Evolutionary conservation across 2,329 filamentous ascomycete genomes (phyloP).

Genomic region (Erysiphe pulchra): DNA sequence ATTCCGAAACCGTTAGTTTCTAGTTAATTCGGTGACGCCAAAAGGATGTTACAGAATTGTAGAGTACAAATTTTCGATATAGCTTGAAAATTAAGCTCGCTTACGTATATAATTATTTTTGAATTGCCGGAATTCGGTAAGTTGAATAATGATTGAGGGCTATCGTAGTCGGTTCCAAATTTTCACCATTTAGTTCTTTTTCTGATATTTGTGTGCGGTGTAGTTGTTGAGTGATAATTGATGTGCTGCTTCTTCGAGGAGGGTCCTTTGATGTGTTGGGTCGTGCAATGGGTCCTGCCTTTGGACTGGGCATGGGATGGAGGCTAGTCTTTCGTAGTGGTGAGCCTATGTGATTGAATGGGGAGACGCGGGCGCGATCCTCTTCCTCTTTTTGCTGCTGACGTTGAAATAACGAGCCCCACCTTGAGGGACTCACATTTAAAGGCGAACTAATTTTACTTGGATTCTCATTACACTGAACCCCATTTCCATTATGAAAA

Average conservation of each 20-base stretch:
- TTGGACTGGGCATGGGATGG: conserved; percentile 22
- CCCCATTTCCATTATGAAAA: conserved; percentile 17
- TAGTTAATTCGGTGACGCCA: too few species aligned
- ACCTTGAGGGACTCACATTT: conserved; percentile 31
- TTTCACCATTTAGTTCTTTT: conserved; percentile 19
- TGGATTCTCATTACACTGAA: conserved; percentile 18
- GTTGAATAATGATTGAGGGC: too few species aligned
- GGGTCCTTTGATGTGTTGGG: conserved; percentile 10
- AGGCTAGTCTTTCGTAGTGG: conserved; percentile 37
- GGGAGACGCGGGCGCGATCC: conserved; percentile 21
- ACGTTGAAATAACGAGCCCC: conserved; percentile 33
- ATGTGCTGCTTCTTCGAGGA: conserved; percentile 20
- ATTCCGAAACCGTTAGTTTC: too few species aligned
- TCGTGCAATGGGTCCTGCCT: conserved; percentile 18
- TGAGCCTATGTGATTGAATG: conserved; percentile 39
- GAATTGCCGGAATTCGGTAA: too few species aligned
- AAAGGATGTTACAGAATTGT: too few species aligned
- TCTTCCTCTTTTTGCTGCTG: conserved; percentile 29
- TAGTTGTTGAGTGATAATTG: conserved; percentile 34
- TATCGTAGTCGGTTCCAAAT: too few species aligned
- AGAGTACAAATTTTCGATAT: too few species aligned
- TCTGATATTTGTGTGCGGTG: conserved; percentile 26
- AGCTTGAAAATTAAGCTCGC: too few species aligned
- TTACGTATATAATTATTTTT: too few species aligned
- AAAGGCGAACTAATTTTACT: conserved; percentile 36